Conservation (phyloP, 2,329 filamentous ascomycete species). For the Leptographium lundbergii region DNA sequence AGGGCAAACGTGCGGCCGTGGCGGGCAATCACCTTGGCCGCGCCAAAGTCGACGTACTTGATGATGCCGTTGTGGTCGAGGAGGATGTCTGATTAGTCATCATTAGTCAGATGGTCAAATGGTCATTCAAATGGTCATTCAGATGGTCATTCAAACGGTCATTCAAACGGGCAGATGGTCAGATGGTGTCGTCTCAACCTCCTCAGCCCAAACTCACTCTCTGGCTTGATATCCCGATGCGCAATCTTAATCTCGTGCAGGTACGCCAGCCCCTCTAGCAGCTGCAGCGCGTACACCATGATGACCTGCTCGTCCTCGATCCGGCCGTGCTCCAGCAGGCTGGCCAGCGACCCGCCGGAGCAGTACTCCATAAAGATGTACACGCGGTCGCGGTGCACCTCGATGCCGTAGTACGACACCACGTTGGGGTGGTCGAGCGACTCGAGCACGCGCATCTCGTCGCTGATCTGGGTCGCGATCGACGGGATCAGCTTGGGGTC, state of each 20-base stretch:
- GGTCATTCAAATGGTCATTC: too few species aligned
- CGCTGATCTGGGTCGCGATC: constrained; percentile 84
- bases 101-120: too few species aligned
- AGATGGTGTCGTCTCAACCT: too few species aligned
- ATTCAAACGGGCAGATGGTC: too few species aligned
- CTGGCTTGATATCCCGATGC: constrained; percentile 95
- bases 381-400: constrained; percentile 97
- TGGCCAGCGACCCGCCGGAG: constrained; percentile 83
- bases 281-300: constrained; percentile 89
- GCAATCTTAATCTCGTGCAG: constrained; percentile 85
- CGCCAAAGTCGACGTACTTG: constrained; percentile 98
- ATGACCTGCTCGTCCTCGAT: constrained; percentile 98
- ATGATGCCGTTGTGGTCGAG: constrained; percentile 97
- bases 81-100: constrained; percentile 56
- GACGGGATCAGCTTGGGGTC: constrained; percentile 93
- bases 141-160: too few species aligned
- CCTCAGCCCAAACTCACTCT: constrained; percentile 52
- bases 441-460: constrained; percentile 94
- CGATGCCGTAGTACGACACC: constrained; percentile 94
- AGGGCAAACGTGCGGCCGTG: constrained; percentile 77
- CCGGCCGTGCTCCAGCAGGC: constrained; percentile 81
- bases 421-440: constrained; percentile 95
- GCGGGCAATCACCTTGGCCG: constrained; percentile 89
- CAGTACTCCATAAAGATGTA: constrained; percentile 99
- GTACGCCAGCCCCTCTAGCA: constrained; percentile 88